phyloP scores from a whole-genome alignment of 2,329 filamentous ascomycete genomes.

The Leptographium radiaticola region DNA sequence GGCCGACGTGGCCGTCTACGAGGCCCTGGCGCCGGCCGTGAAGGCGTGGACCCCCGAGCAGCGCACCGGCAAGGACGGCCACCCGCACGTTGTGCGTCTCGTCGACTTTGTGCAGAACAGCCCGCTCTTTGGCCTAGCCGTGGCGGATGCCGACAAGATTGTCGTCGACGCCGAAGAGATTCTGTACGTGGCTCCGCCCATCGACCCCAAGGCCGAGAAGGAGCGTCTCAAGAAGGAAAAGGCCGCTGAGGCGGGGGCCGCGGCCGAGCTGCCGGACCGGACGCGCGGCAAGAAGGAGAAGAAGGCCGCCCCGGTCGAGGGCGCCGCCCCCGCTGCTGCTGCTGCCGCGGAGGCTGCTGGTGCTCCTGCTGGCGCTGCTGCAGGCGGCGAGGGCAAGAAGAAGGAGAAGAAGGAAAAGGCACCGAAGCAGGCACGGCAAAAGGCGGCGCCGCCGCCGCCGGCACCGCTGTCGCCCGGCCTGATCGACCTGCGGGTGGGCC shows the following conservation, averaged over 20 bases:
- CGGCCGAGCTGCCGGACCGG: constrained; percentile 41
- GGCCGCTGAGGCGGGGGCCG: constrained; percentile 48
- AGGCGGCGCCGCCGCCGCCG: constrained; percentile 55
- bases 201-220: constrained; percentile 90
- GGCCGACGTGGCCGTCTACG: constrained; percentile 75
- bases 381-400: constrained; percentile 33
- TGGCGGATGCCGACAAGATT: constrained; percentile 64
- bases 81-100: constrained; percentile 82
- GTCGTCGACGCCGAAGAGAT: constrained; percentile 67
- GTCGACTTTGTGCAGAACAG: constrained; percentile 94
- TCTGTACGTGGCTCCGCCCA: constrained; percentile 74
- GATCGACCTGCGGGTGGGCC: constrained; percentile 91
- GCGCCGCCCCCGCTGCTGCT: constrained; percentile 13
- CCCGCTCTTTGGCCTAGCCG: constrained; percentile 54
- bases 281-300: constrained; percentile 43
- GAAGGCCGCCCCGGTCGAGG: constrained; percentile 11
- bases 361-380: constrained; percentile 18
- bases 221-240: constrained; percentile 96
- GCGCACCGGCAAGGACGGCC: constrained; percentile 77
- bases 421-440: constrained; percentile 66
- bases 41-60: constrained; percentile 72
- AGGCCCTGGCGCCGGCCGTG: constrained; percentile 62
- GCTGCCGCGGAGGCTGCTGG: constrained; percentile 12
- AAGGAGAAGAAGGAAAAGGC: constrained; percentile 92
- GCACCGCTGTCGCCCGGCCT: constrained; percentile 70